Conservation (phyloP, 371 early-diverging fungal species). For the Saksenaea oblongispora region DNA sequence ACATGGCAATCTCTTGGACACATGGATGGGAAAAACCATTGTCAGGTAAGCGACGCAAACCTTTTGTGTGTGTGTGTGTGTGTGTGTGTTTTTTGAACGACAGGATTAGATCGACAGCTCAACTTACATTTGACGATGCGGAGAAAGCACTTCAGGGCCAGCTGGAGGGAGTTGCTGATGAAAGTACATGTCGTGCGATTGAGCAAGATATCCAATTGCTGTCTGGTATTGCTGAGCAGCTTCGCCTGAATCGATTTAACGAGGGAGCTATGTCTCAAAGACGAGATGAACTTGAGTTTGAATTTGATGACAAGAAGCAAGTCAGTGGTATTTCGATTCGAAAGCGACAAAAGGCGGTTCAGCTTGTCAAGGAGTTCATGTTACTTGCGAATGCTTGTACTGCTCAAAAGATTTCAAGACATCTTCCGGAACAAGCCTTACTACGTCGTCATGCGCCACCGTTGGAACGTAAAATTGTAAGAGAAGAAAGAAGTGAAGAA, state of each 20-base stretch:
- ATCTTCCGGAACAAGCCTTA: slow-evolving; percentile 82
- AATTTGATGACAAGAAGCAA: slow-evolving; percentile 52
- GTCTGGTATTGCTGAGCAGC: slow-evolving; percentile 76
- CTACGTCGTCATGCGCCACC: slow-evolving; percentile 77
- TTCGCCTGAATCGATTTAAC: slow-evolving; percentile 68
- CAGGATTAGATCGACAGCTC: slow-evolving; percentile 50
- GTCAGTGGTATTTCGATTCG: slow-evolving; percentile 5
- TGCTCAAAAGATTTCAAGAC: slow-evolving; percentile 76
- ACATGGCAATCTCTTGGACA: slow-evolving; percentile 63
- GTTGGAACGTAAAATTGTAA: slow-evolving; percentile 43
- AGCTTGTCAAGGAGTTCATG: slow-evolving; percentile 76
- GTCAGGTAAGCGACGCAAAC: slow-evolving; percentile 53
- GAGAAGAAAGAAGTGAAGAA: neutral
- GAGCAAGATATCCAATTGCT: slow-evolving; percentile 65
- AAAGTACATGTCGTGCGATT: slow-evolving; percentile 1
- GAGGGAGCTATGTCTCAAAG: slow-evolving; percentile 68
- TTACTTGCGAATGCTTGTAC: slow-evolving; percentile 89
- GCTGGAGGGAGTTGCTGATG: slow-evolving; percentile 10
- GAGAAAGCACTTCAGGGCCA: slow-evolving; percentile 71
- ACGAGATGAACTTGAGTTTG: slow-evolving; percentile 69
- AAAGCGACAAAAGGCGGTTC: slow-evolving; percentile 8
- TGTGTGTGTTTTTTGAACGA: neutral
- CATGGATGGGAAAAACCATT: slow-evolving; percentile 73
- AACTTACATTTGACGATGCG: slow-evolving; percentile 85
- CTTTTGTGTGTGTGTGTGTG: no score